A percentile compares a stretch with the other conserved stretches of the same genome.
These are phyloP conservation scores for Aureobasidium vineae DNA, from an alignment of 2,329 filamentous ascomycete genomes.

Conservation along the genomic window DNA sequence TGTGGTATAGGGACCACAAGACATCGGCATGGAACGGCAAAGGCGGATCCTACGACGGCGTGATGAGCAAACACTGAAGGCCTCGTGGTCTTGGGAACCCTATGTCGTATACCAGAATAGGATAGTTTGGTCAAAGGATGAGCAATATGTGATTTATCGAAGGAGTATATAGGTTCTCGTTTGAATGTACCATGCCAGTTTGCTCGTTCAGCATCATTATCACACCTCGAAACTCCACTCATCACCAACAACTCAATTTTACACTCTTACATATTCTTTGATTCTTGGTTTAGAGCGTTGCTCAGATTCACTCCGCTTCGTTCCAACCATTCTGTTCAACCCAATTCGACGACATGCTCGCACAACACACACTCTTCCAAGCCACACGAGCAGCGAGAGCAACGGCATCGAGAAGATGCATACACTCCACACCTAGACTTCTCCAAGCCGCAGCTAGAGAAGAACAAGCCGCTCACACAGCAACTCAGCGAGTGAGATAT, in stretches of 20 bases:
- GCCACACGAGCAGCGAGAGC: neutral
- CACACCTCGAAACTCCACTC: neutral
- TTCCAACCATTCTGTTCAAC: too few relatives aligned
- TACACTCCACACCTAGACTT: conserved; percentile 1
- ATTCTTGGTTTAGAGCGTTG: too few relatives aligned
- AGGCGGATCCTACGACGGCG: conserved; percentile 4
- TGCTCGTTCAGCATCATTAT: neutral
- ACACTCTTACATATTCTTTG: too few relatives aligned
- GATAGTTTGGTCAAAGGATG: neutral
- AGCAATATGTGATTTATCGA: neutral
- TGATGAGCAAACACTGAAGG: conserved; percentile 2
- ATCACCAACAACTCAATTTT: neutral
- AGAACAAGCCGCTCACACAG: conserved; percentile 13
- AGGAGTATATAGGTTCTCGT: neutral
- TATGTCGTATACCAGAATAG: neutral
- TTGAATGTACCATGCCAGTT: neutral
- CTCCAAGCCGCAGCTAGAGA: conserved; percentile 7
- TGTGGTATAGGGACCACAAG: neutral
- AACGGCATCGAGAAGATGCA: neutral
- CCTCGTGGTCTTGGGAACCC: neutral
- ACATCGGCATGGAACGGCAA: neutral
- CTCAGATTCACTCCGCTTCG: too few relatives aligned
- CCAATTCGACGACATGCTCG: neutral
- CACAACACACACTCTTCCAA: conserved; percentile 10
- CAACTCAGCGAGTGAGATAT: conserved; percentile 3